Evolutionary conservation across 768 basidiomycete genomes (phyloP).

Genomic region (Suillus discolor): DNA sequence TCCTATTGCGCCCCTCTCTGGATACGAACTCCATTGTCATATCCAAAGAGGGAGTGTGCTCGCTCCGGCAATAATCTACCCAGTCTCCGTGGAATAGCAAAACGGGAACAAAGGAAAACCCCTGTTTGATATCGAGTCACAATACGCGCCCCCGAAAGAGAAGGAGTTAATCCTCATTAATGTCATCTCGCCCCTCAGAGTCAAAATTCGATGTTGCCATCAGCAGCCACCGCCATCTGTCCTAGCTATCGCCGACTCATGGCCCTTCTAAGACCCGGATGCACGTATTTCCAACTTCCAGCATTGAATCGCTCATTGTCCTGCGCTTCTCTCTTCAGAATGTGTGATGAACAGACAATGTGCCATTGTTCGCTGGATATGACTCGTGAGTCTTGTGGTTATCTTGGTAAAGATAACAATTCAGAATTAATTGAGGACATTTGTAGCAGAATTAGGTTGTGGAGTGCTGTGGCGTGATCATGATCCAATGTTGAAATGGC

Average conservation of each 20-base stretch:
- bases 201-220: not conserved
- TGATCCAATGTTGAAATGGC: not conserved
- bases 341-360: not conserved
- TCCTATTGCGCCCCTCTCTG: not conserved
- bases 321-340: not conserved
- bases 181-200: not conserved
- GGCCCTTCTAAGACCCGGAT: not conserved
- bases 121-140: slow-evolving; percentile 1
- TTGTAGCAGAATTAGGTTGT: not conserved
- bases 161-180: slow-evolving; percentile 6
- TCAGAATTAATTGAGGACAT: not conserved
- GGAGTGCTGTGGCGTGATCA: too few relatives aligned
- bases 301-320: not conserved
- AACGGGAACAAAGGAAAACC: not conserved
- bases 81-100: not conserved
- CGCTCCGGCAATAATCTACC: not conserved
- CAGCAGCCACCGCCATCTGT: not conserved
- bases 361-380: slow-evolving; percentile 9
- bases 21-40: not conserved
- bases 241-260: not conserved
- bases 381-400: not conserved
- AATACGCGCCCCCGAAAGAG: not conserved
- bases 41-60: not conserved
- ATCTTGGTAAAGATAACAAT: not conserved
- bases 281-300: not conserved